Evolutionary conservation across 176 grass and related monocot genomes (phyloP).

Genomic region (Hyparrhenia diplandra): DNA sequence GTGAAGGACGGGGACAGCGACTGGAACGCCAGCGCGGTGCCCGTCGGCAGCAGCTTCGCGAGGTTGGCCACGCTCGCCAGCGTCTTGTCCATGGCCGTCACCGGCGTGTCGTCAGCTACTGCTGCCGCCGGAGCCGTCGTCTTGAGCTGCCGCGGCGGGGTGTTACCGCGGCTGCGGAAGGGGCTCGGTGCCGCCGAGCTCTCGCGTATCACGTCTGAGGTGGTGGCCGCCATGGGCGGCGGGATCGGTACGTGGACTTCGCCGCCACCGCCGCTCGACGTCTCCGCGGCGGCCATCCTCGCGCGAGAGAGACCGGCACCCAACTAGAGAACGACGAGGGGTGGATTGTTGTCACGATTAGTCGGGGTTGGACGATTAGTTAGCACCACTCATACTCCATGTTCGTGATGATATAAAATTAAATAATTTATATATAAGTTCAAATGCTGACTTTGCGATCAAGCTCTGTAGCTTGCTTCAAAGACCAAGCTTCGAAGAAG

Average conservation of each 20-base stretch:
- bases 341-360: not conserved
- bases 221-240: not conserved
- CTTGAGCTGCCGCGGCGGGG: not conserved
- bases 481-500: not conserved
- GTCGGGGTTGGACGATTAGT: not conserved
- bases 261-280: not conserved
- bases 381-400: slow-evolving; percentile 2
- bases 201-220: slow-evolving; percentile 7
- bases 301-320: not conserved
- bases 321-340: not conserved
- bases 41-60: no score
- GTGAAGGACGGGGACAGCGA: no score
- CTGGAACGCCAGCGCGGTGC: no score
- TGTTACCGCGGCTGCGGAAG: not conserved
- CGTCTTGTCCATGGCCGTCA: no score
- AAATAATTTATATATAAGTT: not conserved
- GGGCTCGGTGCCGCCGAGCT: slow-evolving; percentile 12
- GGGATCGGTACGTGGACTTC: not conserved
- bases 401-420: not conserved
- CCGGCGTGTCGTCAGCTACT: no score
- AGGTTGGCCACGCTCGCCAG: no score
- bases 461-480: slow-evolving; percentile 14
- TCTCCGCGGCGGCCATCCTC: not conserved
- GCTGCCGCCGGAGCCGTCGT: not conserved
- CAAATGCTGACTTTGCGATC: not conserved